A percentile compares a stretch with the other conserved stretches of the same genome.
These are phyloP conservation scores for Diaporthe vexans DNA, from an alignment of 2,329 filamentous ascomycete species.

Conservation along the genomic window DNA sequence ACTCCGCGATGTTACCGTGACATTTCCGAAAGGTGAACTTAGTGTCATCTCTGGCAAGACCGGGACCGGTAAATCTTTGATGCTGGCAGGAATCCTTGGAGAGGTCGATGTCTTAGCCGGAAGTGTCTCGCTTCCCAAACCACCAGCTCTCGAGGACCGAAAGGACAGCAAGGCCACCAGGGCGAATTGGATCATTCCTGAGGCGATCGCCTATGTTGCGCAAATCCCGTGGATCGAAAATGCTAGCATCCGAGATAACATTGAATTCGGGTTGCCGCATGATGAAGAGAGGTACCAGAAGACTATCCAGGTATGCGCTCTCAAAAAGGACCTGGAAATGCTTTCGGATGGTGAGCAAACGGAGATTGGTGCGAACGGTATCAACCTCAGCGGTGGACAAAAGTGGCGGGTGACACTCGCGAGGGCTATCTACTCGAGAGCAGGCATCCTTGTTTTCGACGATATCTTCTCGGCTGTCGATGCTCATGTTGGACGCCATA, in stretches of 20 bases:
- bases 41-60: conserved; percentile 84
- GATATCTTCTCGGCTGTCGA: conserved; percentile 90
- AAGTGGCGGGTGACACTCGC: conserved; percentile 87
- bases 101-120: conserved; percentile 80
- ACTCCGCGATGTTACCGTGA: conserved; percentile 73
- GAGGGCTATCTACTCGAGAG: conserved; percentile 83
- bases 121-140: conserved; percentile 67
- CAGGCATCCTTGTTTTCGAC: conserved; percentile 82
- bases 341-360: conserved; percentile 83
- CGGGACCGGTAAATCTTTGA: conserved; percentile 81
- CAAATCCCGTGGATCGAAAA: conserved; percentile 92
- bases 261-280: conserved; percentile 81
- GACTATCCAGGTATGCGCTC: conserved; percentile 79
- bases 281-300: conserved; percentile 78
- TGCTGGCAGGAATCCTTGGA: conserved; percentile 81
- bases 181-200: conserved; percentile 77
- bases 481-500: conserved; percentile 83
- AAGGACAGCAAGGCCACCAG: conserved; percentile 73
- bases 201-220: conserved; percentile 80
- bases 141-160: conserved; percentile 66
- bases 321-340: conserved; percentile 83
- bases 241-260: conserved; percentile 82
- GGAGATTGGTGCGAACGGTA: conserved; percentile 86
- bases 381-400: conserved; percentile 87
- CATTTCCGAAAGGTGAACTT: conserved; percentile 77